A percentile compares a stretch with the other conserved stretches of the same genome.
Conservation (phyloP, 345 rosid genomes). For the Citrus hindsii region DNA sequence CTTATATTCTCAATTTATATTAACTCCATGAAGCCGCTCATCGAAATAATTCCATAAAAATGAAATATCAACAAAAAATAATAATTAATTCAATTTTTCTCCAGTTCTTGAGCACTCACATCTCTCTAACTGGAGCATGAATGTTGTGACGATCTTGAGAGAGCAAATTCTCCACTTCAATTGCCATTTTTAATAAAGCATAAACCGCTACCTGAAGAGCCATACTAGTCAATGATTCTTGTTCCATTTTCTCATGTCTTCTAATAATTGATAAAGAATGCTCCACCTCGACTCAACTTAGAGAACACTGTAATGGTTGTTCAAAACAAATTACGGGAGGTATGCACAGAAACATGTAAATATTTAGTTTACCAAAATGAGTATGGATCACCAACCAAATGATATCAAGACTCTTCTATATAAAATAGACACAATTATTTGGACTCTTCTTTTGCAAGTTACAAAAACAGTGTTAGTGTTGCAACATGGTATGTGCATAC, state of each 20-base stretch:
- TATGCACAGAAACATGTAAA: slow-evolving; percentile 10
- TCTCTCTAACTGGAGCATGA: slow-evolving; percentile 43
- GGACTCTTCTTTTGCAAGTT: background rate
- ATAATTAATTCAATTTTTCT: background rate
- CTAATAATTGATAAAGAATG: slow-evolving; percentile 18
- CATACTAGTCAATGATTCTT: slow-evolving; percentile 25
- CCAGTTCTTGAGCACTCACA: slow-evolving; percentile 32
- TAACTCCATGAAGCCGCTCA: background rate
- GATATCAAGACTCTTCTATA: background rate
- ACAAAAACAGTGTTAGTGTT: background rate
- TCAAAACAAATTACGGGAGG: slow-evolving; percentile 12
- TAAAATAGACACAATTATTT: background rate
- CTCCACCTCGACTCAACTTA: slow-evolving; percentile 14
- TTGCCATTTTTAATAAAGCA: slow-evolving; percentile 51
- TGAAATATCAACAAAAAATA: background rate
- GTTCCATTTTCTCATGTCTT: slow-evolving; percentile 20
- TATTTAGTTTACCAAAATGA: background rate
- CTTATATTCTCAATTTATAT: background rate
- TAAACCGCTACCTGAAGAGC: slow-evolving; percentile 59
- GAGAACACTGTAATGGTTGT: slow-evolving; percentile 10
- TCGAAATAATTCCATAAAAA: background rate
- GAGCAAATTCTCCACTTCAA: slow-evolving; percentile 64
- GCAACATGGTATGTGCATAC: slow-evolving; percentile 22
- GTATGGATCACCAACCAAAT: background rate
- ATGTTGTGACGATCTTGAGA: slow-evolving; percentile 50